Evolutionary conservation across 208 protist species (phyloP), one percentile per base, ranked within the genome.

Genomic region (Crithidia brevicula): DNA sequence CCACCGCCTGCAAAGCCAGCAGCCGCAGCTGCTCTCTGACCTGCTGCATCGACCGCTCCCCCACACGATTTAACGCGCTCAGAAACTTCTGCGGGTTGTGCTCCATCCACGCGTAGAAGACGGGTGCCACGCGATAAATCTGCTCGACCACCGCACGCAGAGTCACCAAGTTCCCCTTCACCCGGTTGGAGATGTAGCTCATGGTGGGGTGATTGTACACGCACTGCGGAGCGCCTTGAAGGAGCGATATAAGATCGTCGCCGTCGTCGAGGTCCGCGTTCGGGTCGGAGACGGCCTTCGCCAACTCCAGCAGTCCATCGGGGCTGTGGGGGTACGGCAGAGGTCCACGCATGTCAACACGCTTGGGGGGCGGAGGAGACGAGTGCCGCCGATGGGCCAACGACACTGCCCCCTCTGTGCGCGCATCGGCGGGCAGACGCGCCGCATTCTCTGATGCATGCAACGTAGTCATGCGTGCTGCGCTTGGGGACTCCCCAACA

Each of bases 41-140:
- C 57, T 77, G 62, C 64, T 72, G 64, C 43, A 77, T 5, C n/a
- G 64, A 60, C n/a, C 43, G 57, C 25, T 71, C 64, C 3, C 64
- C 62, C 20, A 40, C 54, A 15, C 61, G 65, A 40, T 79, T 74
- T 15, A 74, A 47, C 7, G 67, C 67, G 36, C 45, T 46, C 22
- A 93, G 58, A 58, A 93, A 88, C 34, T 72, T 56, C 46, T 65
- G 60, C 28, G 82, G 60, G 40, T 91, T 75, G 5, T 46, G 56
- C 42, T 72, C 52, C 42, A 93, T 78, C 82, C 82, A 93, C 51
- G 50, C 72, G 46, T 89, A 85, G 63, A 93, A 65, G 1, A 62
- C 45, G 8, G 87, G 81, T 31, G 80, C 57, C 20, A 80, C 74
- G 28, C 63, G 31, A 8, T 63, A 40, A 23, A 93, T 83, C 28